Conservation (phyloP, 129 eudicot genomes). For the Helichrysum umbraculigerum region DNA sequence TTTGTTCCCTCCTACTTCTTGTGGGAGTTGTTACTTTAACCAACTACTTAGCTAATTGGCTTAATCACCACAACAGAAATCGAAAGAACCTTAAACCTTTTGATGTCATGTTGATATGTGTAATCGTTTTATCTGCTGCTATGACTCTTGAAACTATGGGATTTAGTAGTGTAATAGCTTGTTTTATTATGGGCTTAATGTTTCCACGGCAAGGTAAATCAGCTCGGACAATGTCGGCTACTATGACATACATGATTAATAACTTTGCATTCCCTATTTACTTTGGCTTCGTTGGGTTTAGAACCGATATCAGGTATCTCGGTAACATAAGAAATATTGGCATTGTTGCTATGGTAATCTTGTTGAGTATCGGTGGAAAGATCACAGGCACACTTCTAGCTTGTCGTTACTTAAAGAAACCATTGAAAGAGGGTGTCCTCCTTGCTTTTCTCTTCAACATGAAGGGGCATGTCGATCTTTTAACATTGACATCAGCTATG, state of each 20-base stretch:
- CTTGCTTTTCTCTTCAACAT: conserved; percentile 76
- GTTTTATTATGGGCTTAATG: conserved; percentile 65
- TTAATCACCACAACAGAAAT: conserved; percentile 60
- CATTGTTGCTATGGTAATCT: conserved; percentile 46
- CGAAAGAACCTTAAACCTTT: conserved; percentile 56
- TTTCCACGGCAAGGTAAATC: conserved; percentile 86
- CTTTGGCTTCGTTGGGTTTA: conserved; percentile 79
- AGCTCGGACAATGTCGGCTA: conserved; percentile 62
- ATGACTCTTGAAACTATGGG: conserved; percentile 67
- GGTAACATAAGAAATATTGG: conserved; percentile 33
- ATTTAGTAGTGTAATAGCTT: conserved; percentile 64
- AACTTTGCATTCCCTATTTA: conserved; percentile 75
- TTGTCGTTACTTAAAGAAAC: conserved; percentile 65
- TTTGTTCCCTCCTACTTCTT: conserved; percentile 39
- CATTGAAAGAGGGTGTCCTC: conserved; percentile 73
- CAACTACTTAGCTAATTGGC: conserved; percentile 45
- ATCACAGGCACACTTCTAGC: conserved; percentile 71
- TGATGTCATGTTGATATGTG: conserved; percentile 51
- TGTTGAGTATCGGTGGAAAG: conserved; percentile 85
- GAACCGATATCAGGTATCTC: conserved; percentile 51
- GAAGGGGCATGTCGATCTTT: conserved; percentile 88
- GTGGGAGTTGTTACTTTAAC: conserved; percentile 45
- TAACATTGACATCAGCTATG: conserved; percentile 50
- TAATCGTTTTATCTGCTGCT: conserved; percentile 52
- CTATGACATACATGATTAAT: conserved; percentile 61